phyloP scores from a whole-genome alignment of 2,329 filamentous ascomycete species.

The Penicillium palitans region DNA sequence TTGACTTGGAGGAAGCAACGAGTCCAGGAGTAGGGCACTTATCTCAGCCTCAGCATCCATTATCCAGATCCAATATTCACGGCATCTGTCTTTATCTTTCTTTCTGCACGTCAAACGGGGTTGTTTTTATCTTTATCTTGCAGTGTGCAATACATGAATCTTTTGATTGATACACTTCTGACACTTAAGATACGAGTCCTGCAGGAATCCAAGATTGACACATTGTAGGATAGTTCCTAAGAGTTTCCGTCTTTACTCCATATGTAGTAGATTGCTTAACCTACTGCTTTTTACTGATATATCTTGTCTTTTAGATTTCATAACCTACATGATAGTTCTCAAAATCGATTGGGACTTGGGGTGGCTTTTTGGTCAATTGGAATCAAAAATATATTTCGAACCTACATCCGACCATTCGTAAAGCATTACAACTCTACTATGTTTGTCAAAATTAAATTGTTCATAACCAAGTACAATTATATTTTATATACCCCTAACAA shows the following conservation, averaged over 20 bases:
- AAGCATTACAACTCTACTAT: not conserved
- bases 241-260: not conserved
- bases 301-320: not conserved
- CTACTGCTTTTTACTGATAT: not conserved
- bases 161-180: not conserved
- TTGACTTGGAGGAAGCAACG: constrained; percentile 2
- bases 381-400: not conserved
- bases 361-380: not conserved
- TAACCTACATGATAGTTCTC: not conserved
- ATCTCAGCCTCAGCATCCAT: not conserved
- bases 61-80: not conserved
- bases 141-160: not conserved
- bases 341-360: not conserved
- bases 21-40: not conserved
- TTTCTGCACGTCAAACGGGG: not conserved
- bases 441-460: not conserved
- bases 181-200: not conserved
- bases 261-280: not conserved
- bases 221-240: not conserved
- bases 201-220: not conserved
- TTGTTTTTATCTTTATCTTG: not conserved
- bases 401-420: not conserved
- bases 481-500: not conserved
- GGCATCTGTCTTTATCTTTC: not conserved
- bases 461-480: too few relatives aligned